Percentiles rank a stretch among this genome's conserved stretches.
Conservation (phyloP, 495 filamentous ascomycete genomes). For the Penicillium steckii region DNA sequence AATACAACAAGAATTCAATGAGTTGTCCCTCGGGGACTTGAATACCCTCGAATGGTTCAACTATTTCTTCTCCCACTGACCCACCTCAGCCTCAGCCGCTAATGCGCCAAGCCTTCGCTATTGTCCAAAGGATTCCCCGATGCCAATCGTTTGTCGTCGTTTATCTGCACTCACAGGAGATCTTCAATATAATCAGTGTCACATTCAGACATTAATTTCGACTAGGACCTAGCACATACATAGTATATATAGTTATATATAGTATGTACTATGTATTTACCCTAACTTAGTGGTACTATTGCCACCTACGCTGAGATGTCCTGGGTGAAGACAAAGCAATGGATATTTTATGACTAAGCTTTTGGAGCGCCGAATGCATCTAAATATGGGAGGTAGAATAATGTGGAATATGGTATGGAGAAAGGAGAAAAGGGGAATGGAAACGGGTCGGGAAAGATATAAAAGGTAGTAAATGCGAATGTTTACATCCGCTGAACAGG, state of each 20-base stretch:
- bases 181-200: background rate
- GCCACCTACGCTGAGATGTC: too few relatives aligned
- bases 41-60: too few relatives aligned
- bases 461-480: background rate
- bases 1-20: too few relatives aligned
- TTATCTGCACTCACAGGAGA: background rate
- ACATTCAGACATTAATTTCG: background rate
- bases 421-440: background rate
- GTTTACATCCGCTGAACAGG: conserved; percentile 63
- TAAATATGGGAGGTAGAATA: too few relatives aligned
- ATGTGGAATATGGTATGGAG: background rate
- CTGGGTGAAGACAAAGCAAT: too few relatives aligned
- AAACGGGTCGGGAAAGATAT: background rate
- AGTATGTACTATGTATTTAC: too few relatives aligned
- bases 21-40: too few relatives aligned
- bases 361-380: conserved; percentile 2
- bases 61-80: too few relatives aligned
- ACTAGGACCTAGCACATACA: too few relatives aligned
- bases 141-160: background rate
- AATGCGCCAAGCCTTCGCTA: conserved; percentile 1
- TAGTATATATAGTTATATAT: too few relatives aligned
- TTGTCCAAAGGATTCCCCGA: background rate
- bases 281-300: too few relatives aligned
- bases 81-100: too few relatives aligned
- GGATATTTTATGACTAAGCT: background rate